Evolutionary conservation across 2,329 filamentous ascomycete genomes (phyloP), one percentile per base, ranked within the genome.

Genomic region (Leptographium galeiforme): DNA sequence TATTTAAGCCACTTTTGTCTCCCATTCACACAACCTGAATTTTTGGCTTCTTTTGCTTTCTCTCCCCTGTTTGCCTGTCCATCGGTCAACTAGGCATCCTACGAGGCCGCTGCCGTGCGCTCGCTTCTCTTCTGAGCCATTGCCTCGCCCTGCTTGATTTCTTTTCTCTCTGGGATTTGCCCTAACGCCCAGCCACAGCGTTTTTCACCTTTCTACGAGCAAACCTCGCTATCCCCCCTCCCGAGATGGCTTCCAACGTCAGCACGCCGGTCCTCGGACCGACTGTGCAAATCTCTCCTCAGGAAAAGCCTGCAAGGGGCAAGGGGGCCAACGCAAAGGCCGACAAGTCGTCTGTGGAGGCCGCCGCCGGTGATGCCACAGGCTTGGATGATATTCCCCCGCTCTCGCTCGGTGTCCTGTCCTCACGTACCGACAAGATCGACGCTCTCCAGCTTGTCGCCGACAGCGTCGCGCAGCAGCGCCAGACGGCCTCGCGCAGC

Each of bases 191-290:
- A 19, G 87, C 87, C 33, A 93, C 93, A 25, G 87, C 87, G 32
- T 93, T 93, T 72, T 85, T 93, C 68, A 85, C 82, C 53, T 91
- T 88, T 61, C 76, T 93, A 16, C 82, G 86, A 60, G 85, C 85
- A 58, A 93, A 93, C 63, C 78, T 93, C 53, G 82, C 84, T 61
- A 81, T 91, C 55, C 76, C 74, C 51, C 72, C 73, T 47, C 81
- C 74, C 57, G 70, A 80, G 54, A 68, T 84, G 58, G 78, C 82
- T 46, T 83, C 84, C 49, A 75, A 79, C 56, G 73, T 75, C 53
- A 84, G 78, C 56, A 87, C 85, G 30, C 83, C 84, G 19, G 75
- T 78, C 61, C 70, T 83, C 63, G 70, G 77, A 67, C 73, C 83
- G 59, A 68, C 73, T 60, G 68, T 38, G 7, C 50, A 38, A 6